Percentiles rank a stretch among this genome's conserved stretches.
phyloP scores from a whole-genome alignment of 2,329 filamentous ascomycete genomes.

The Aspergillus tamarii region DNA sequence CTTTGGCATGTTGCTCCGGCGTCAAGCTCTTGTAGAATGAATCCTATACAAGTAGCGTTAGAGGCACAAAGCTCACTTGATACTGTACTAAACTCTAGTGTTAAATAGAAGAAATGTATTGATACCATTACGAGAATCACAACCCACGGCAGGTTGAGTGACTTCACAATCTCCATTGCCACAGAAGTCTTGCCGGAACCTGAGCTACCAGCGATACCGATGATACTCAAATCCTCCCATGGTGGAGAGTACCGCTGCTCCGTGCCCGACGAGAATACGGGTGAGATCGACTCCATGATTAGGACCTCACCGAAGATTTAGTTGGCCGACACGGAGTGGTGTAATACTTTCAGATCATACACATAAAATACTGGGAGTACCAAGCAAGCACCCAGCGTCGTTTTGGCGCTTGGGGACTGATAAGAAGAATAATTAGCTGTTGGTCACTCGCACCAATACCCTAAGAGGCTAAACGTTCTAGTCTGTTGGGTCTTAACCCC shows the following conservation, averaged over 20 bases:
- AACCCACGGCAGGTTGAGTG: constrained; percentile 93
- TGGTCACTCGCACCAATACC: background rate
- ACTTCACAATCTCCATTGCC: constrained; percentile 85
- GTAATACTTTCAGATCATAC: background rate
- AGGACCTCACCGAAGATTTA: constrained; percentile 12
- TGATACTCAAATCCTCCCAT: constrained; percentile 95
- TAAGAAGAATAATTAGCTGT: constrained; percentile 9
- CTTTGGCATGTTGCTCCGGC: constrained; percentile 74
- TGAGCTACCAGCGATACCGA: constrained; percentile 92
- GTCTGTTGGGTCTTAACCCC: constrained; percentile 12
- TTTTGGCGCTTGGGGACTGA: constrained; percentile 4
- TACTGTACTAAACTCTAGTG: constrained; percentile 15
- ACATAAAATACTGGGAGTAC: background rate
- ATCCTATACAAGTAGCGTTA: constrained; percentile 62
- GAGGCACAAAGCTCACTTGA: constrained; percentile 10
- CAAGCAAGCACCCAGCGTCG: background rate
- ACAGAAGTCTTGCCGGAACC: constrained; percentile 95
- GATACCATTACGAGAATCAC: constrained; percentile 93
- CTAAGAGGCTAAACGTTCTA: constrained; percentile 2
- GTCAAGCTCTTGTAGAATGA: constrained; percentile 94
- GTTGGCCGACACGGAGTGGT: background rate
- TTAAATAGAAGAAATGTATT: background rate
- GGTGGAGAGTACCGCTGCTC: constrained; percentile 83
- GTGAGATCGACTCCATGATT: constrained; percentile 42
- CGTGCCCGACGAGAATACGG: constrained; percentile 38